These are phyloP conservation scores for Straminergon stramineum DNA, from an alignment of 225 moss, liverwort and hornwort species.

Conservation along the genomic window DNA sequence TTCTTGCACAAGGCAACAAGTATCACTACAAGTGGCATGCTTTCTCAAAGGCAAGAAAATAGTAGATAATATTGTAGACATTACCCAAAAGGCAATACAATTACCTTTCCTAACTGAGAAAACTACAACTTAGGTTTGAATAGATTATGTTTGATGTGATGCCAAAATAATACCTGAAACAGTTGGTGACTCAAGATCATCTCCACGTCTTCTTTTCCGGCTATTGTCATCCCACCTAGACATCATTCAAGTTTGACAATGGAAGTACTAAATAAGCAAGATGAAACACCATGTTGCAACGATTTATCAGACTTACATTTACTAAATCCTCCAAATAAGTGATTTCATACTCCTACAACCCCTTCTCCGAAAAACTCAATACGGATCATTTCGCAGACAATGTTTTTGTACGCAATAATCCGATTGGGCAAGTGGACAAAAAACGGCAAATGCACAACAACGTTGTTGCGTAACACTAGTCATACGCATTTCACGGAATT, in stretches of 20 bases:
- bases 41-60: not conserved
- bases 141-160: not conserved
- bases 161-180: slow-evolving; percentile 18
- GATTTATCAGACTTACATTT: not conserved
- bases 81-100: not conserved
- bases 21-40: not conserved
- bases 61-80: not conserved
- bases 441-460: not conserved
- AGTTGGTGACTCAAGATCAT: slow-evolving; percentile 16
- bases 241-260: not conserved
- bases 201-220: slow-evolving; percentile 65
- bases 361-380: not conserved
- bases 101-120: not conserved
- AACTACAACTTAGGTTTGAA: not conserved
- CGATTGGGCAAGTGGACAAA: not conserved
- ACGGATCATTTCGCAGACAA: not conserved
- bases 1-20: not conserved
- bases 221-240: slow-evolving; percentile 9
- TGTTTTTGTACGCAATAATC: not conserved
- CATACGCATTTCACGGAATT: not conserved
- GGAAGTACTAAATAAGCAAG: not conserved
- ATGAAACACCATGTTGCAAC: not conserved
- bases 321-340: not conserved
- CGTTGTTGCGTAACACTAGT: not conserved
- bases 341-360: not conserved